Base-by-base conservation (phyloP, 1,139 yeast species). In the Blastobotrys capitulatus region DNA sequence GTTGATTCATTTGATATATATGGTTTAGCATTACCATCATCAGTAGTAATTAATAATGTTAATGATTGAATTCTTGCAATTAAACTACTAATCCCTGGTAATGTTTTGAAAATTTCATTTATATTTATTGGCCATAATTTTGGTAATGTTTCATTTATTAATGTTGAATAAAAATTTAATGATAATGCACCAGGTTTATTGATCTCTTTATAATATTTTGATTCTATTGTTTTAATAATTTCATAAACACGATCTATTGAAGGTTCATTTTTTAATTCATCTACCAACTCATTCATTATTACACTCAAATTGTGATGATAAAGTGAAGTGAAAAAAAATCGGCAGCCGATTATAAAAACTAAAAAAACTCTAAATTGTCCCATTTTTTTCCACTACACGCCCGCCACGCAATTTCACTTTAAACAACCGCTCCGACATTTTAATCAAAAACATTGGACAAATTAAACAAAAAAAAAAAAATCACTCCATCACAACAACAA, bases 221-320 rank as follows among this genome's bases (percentile, higher is more conserved):
- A 20, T 9, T 20, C 12, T 16, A 38, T 18, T 8, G 13, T 34
- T 13, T 19, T 29, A 34, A 26, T 29, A 47, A 31, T 42, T 57
- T 25, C 38, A 55, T 52, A 34, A 54, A 62, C 22, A 31, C 32
- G 56, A 46, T 16, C 29, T 18, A 26, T 32, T 38, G 20, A 50
- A 9, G 53, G 66, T 10, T 57, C 63, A 49, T n/a, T 46, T 38
- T n/a, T 37, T 37, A 50, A 66, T 8, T 47, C 50, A 45, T 18
- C 31, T 35, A 6, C n/a, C n/a, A n/a, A n/a, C n/a, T n/a, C n/a
- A n/a, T n/a, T n/a, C n/a, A n/a, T n/a, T n/a, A n/a, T n/a, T n/a
- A n/a, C n/a, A n/a, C n/a, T n/a, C n/a, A n/a, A n/a, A n/a, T n/a
- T n/a, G n/a, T n/a, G n/a, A n/a, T n/a, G n/a, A n/a, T n/a, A n/a